Evolutionary conservation across 192 early-diverging fungal species (phyloP).

Genomic region (Umbelopsis vinacea): DNA sequence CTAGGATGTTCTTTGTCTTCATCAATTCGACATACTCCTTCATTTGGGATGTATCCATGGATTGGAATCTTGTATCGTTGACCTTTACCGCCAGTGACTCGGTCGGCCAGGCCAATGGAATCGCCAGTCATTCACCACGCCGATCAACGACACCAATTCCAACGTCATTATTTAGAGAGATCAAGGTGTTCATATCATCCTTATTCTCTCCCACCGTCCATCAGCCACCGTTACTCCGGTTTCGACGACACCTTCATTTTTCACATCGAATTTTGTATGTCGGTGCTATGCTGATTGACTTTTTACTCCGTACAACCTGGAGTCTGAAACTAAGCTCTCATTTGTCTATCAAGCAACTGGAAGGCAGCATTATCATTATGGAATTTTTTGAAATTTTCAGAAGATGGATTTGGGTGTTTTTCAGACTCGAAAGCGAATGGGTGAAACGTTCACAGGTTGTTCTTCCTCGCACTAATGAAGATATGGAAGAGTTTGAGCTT

Average conservation of each 20-base stretch:
- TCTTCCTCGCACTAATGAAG: slow-evolving; percentile 7
- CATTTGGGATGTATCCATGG: slow-evolving; percentile 95
- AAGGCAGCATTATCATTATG: slow-evolving; percentile 76
- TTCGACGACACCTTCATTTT: slow-evolving; percentile 74
- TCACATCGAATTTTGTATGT: slow-evolving; percentile 70
- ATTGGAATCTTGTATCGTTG: slow-evolving; percentile 74
- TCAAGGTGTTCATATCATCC: background rate
- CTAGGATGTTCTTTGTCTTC: slow-evolving; percentile 65
- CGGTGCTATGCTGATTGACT: slow-evolving; percentile 76
- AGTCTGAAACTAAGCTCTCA: slow-evolving; percentile 72
- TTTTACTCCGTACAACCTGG: slow-evolving; percentile 87
- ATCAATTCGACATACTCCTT: slow-evolving; percentile 93
- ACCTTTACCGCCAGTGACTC: slow-evolving; percentile 5
- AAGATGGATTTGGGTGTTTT: slow-evolving; percentile 95
- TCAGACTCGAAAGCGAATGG: slow-evolving; percentile 87
- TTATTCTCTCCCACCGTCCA: slow-evolving; percentile 19
- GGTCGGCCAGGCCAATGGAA: background rate
- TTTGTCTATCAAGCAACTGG: slow-evolving; percentile 63
- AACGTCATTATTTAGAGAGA: background rate
- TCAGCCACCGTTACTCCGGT: slow-evolving; percentile 37
- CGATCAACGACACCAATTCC: background rate
- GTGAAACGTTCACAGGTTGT: slow-evolving; percentile 45
- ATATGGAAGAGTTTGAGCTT: background rate
- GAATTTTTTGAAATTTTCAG: slow-evolving; percentile 82
- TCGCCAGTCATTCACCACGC: slow-evolving; percentile 12